Base-by-base conservation (phyloP, 1,139 yeast species). In the Candida glucosophila region DNA sequence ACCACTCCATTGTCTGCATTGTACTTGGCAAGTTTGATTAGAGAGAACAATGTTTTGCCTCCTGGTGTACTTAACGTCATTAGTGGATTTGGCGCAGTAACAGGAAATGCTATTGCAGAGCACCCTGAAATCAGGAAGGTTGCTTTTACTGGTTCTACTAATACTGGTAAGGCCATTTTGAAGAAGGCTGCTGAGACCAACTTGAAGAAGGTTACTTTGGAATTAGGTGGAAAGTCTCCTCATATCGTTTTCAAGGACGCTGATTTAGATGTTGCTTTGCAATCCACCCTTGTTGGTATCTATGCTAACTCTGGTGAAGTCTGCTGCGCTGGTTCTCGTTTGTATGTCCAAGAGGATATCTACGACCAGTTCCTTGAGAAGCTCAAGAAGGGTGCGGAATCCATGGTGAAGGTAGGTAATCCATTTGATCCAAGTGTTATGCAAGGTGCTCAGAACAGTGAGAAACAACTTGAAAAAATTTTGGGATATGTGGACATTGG, bases 391-490 rank as follows among this genome's bases (percentile, higher is more conserved):
- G 21, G 8, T 19, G 77, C 73, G 32, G 69, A 73, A 30, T 76
- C 77, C 31, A 59, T 54, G 36, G 45, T 60, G 30, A 67, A 70
- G 47, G 73, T 79, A 42, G 93, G 93, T 49, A 63, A 78, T 52
- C 92, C 92, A 53, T 81, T 78, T 57, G 81, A 75, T 36, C 73
- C 68, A 41, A 68, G 59, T 28, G 67, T 74, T 29, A 76, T 69
- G 67, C 86, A 81, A 69, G 95, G 95, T 48, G 85, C 95, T 29
- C 94, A 82, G 61, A 80, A 83, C 35, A 77, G 88, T 25, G 65
- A 69, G 51, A 55, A 64, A 40, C 95, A 82, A 63, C 68, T 78
- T 48, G 74, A 78, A 55, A 79, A 78, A 62, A 77, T 82, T 43
- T 61, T 82, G 52, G 59, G 63, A 33, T 82, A 77, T 59, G 78